Percentiles rank a stretch among this genome's conserved stretches.
phyloP scores from a whole-genome alignment of 495 filamentous ascomycete species.

The Tuber calosporum region DNA sequence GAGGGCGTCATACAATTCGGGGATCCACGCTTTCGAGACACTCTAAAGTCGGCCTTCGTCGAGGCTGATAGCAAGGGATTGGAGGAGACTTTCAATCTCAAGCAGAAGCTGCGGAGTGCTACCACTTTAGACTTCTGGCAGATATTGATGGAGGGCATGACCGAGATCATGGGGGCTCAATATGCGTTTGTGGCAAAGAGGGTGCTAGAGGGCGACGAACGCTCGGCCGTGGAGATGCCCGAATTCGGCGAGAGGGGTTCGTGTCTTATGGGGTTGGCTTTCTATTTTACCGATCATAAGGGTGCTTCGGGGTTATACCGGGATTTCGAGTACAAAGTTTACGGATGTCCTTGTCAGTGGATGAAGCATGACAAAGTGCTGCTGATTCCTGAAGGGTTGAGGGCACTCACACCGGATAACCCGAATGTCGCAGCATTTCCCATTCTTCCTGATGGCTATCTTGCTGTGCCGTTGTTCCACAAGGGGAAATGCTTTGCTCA shows the following conservation, averaged over 20 bases:
- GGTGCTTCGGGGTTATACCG: constrained; percentile 51
- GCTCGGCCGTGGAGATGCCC: constrained; percentile 53
- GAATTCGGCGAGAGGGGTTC: constrained; percentile 53
- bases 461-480: constrained; percentile 65
- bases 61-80: constrained; percentile 55
- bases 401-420: constrained; percentile 54
- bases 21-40: constrained; percentile 35
- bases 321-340: constrained; percentile 59
- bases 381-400: constrained; percentile 59
- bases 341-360: constrained; percentile 57
- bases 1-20: constrained; percentile 35
- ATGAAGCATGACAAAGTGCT: constrained; percentile 72
- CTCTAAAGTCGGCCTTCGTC: constrained; percentile 48
- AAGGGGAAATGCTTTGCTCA: constrained; percentile 65
- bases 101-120: constrained; percentile 50
- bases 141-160: constrained; percentile 59
- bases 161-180: constrained; percentile 58
- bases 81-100: constrained; percentile 58
- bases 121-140: constrained; percentile 61
- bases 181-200: constrained; percentile 65
- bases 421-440: constrained; percentile 55
- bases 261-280: constrained; percentile 60
- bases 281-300: constrained; percentile 62
- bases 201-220: constrained; percentile 55
- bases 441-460: constrained; percentile 57